Evolutionary conservation across 1,139 yeast species (phyloP).

Genomic region (Taiozyma sp.): DNA sequence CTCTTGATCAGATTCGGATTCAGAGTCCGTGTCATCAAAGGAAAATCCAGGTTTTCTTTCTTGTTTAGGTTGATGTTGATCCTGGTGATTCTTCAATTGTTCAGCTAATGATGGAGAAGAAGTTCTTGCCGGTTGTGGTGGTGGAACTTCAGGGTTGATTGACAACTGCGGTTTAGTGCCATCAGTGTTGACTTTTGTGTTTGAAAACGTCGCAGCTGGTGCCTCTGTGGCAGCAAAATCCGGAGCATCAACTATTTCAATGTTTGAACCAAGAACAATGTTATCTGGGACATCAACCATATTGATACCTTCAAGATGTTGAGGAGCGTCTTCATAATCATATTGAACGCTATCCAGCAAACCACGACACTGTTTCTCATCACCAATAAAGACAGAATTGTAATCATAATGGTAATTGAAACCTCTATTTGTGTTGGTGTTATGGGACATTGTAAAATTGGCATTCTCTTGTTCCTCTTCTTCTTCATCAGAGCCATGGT

Average conservation of each 20-base stretch:
- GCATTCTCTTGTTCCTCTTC: slow-evolving; percentile 40
- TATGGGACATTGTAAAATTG: slow-evolving; percentile 67
- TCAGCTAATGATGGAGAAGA: background rate
- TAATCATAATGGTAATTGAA: slow-evolving; percentile 85
- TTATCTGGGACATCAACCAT: slow-evolving; percentile 42
- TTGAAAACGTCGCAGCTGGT: background rate
- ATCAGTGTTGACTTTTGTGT: background rate
- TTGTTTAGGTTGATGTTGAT: background rate
- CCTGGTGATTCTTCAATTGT: background rate
- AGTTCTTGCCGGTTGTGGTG: background rate
- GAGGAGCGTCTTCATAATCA: slow-evolving; percentile 19
- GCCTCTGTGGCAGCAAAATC: slow-evolving; percentile 1
- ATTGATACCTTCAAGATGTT: slow-evolving; percentile 22
- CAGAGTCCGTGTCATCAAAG: slow-evolving; percentile 20
- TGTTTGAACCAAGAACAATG: slow-evolving; percentile 24
- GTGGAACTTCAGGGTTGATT: background rate
- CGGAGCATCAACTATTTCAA: slow-evolving; percentile 14
- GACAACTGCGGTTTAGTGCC: background rate
- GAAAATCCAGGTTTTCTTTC: background rate
- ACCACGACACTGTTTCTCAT: slow-evolving; percentile 31
- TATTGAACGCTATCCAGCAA: slow-evolving; percentile 19
- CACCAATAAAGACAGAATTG: slow-evolving; percentile 70
- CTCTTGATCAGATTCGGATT: slow-evolving; percentile 20
- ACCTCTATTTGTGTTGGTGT: slow-evolving; percentile 71
- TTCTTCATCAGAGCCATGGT: slow-evolving; percentile 74